Base-by-base conservation (phyloP, 208 protist species). In the Acanthamoeba pearcei region DNA sequence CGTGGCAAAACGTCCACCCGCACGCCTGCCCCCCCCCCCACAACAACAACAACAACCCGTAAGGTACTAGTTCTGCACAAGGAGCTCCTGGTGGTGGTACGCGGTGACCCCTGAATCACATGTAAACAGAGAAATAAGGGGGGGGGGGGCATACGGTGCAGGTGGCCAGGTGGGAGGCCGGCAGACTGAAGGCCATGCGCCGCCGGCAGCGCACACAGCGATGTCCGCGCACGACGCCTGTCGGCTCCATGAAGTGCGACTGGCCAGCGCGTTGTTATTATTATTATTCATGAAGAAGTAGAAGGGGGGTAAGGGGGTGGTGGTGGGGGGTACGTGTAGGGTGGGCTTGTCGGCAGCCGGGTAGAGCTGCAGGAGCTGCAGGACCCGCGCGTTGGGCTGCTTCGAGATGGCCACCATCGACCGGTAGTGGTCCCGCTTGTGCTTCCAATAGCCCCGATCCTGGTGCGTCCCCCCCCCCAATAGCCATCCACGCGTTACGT, bases 381-480 rank as follows among this genome's bases (percentile, higher is more conserved):
- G 5, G 19, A 72, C 22, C 66, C 22, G 5, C 10, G 66, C 66
- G 66, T 72, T 72, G 27, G 66, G 66, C 29, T 72, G 66, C 66
- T 72, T 72, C 19, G 66, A 5, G 17, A 72, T 72, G 10, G 66
- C 17, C 5, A 72, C 66, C 66, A 72, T 72, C 66, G 66, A 10
- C 17, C 29, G 19, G 29, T 72, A 72, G 29, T 72, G 66, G 17
- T 22, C 66, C 29, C 66, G 66, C 66, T 72, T 72, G 29, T 72
- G 66, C 17, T 72, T 72, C 66, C 66, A 72, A 72, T 72, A 72
- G 19, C 66, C 27, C n/a, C n/a, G n/a, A 72, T 72, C 66, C 66
- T 72, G 19, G 5, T 38, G 5, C 66, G n/a, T n/a, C n/a, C n/a
- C n/a, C n/a, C n/a, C n/a, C n/a, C n/a, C n/a, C n/a, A n/a, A n/a